These are phyloP conservation scores for Knufia petricola DNA, from an alignment of 2,329 filamentous ascomycete genomes.

Conservation along the genomic window DNA sequence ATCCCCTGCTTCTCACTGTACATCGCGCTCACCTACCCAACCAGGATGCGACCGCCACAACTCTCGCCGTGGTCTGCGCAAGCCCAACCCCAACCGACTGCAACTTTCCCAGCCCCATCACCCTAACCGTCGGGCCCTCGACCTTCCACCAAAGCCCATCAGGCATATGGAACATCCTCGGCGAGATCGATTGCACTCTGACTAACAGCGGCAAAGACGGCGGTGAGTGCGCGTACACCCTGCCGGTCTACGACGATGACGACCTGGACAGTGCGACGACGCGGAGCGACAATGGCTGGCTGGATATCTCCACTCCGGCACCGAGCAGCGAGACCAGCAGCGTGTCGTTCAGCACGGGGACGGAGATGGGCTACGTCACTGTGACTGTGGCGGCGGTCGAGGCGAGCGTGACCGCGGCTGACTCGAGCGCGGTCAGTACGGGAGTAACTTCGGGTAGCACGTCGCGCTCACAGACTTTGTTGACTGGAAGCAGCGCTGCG, in stretches of 20 bases:
- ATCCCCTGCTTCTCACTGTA: too few relatives aligned
- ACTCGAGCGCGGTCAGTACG: too few relatives aligned
- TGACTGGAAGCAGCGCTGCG: neutral
- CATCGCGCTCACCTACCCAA: neutral
- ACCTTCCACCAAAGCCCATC: neutral
- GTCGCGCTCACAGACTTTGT: too few relatives aligned
- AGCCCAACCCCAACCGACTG: neutral
- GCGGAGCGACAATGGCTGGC: neutral
- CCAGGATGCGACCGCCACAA: neutral
- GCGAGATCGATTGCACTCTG: neutral
- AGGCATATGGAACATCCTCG: neutral
- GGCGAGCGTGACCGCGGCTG: too few relatives aligned
- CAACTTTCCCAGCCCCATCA: neutral
- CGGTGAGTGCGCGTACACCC: neutral
- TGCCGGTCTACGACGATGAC: neutral
- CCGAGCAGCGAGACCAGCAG: neutral
- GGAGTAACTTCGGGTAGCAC: too few relatives aligned
- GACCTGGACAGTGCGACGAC: neutral
- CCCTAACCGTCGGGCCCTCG: neutral
- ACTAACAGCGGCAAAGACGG: neutral
- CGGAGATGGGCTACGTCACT: neutral
- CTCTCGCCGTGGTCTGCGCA: neutral
- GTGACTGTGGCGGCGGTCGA: neutral
- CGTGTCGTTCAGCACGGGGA: neutral
- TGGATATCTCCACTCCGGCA: neutral